Evolutionary conservation across 139 green algal species (phyloP).

Genomic region (Limnomonas spitsbergensis): DNA sequence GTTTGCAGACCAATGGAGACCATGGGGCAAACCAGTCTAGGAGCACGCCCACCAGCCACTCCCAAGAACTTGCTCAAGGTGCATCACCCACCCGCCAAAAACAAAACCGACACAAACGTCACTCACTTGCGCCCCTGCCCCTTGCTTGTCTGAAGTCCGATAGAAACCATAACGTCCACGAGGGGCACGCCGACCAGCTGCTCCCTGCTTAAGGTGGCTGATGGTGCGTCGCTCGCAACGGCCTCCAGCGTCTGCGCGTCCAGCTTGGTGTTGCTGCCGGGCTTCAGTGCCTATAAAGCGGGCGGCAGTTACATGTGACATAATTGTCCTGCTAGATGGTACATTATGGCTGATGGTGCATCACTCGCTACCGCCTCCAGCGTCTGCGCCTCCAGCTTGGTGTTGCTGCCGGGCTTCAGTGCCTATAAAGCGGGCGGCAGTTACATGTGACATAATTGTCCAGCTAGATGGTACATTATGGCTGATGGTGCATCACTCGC

Average conservation of each 20-base stretch:
- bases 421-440: too few relatives aligned
- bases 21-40: too few relatives aligned
- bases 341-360: slow-evolving; percentile 63
- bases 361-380: slow-evolving; percentile 76
- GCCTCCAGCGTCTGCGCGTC: slow-evolving; percentile 77
- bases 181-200: neutral
- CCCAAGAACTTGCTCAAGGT: too few relatives aligned
- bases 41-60: too few relatives aligned
- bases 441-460: too few relatives aligned
- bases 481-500: slow-evolving; percentile 68
- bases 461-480: too few relatives aligned
- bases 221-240: slow-evolving; percentile 72
- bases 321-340: slow-evolving; percentile 14
- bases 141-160: slow-evolving; percentile 84
- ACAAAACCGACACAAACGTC: neutral
- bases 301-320: neutral
- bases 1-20: too few relatives aligned
- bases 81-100: too few relatives aligned
- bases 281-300: slow-evolving; percentile 75
- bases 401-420: slow-evolving; percentile 72
- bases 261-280: slow-evolving; percentile 74
- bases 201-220: slow-evolving; percentile 40
- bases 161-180: slow-evolving; percentile 81
- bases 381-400: slow-evolving; percentile 72
- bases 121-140: slow-evolving; percentile 69